Base-by-base conservation (phyloP, 805 yeast species). In the Candida khao-thaluensis region DNA sequence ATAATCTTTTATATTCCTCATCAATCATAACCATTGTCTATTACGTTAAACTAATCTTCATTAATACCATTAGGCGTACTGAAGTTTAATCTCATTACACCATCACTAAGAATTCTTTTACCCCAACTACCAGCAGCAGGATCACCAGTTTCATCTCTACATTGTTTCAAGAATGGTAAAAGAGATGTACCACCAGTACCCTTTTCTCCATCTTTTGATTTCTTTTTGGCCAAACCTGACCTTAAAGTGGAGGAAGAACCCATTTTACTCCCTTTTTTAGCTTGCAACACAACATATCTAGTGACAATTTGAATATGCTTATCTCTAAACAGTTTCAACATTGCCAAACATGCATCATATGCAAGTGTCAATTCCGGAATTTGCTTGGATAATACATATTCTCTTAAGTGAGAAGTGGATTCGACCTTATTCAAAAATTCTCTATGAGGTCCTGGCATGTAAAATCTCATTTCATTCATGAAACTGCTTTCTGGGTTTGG, bases 141-240 rank as follows among this genome's bases (percentile, higher is more conserved):
- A 51, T 85, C 93, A 30, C 95, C 95, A 2, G 96, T 90, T 59
- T 90, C 97, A 64, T 90, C 97, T 60, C 97, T 77, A 51, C 96
- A 91, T 62, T 91, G 97, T 61, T 89, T 90, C 57, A 90, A 72
- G 65, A 90, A 91, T 18, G 96, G 96, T 42, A 90, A 74, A 52
- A 90, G 71, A 1, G 95, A 81, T 0, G 97, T 90, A 31, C 98
- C 97, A 15, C 98, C 98, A 1, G 98, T 90, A 11, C 98, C 97
- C 51, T 79, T 77, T 47, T 76, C 78, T 42, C 76, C 82, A 42
- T 71, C 71, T 30, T 67, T 70, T 40, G 50, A 45, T 39, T 69
- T 72, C 24, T 69, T 57, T 50, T 74, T 77, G 34, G 77, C 89
- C 63, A 75, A 72, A 14, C 82, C 93, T 1, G 85, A 76, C 52